Percentiles rank a stretch among this genome's conserved stretches.
Evolutionary conservation across 1,284 basidiomycete species (phyloP).

Genomic region (Abortiporus biennis): DNA sequence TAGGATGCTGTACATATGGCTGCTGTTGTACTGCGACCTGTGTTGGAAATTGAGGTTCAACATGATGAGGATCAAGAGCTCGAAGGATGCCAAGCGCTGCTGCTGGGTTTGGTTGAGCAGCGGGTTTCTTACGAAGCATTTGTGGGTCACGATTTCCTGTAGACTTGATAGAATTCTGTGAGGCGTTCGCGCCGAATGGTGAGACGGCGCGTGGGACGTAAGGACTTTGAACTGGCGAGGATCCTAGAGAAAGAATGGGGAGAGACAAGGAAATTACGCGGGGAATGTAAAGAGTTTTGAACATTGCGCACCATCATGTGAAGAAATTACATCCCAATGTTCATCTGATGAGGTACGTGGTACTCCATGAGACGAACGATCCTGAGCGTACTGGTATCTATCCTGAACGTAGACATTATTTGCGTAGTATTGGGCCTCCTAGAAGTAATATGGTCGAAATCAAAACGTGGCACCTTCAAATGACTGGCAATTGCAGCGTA

Average conservation of each 20-base stretch:
- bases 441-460: no score
- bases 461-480: no score
- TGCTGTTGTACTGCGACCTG: slow-evolving; percentile 8
- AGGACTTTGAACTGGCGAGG: slow-evolving; percentile 12
- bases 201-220: slow-evolving; percentile 34
- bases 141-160: slow-evolving; percentile 21
- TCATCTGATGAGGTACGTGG: slow-evolving; percentile 31
- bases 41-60: slow-evolving; percentile 16
- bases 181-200: slow-evolving; percentile 31
- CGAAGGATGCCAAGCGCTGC: slow-evolving; percentile 50
- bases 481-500: no score
- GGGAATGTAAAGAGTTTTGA: slow-evolving; percentile 14
- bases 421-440: slow-evolving; percentile 9
- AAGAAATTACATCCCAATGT: slow-evolving; percentile 42
- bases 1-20: slow-evolving; percentile 15
- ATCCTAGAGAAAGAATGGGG: slow-evolving; percentile 32
- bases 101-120: slow-evolving; percentile 17
- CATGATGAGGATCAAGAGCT: slow-evolving; percentile 48
- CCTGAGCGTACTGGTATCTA: background rate
- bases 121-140: slow-evolving; percentile 27
- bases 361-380: background rate
- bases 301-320: slow-evolving; percentile 18
- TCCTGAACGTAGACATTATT: slow-evolving; percentile 3
- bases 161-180: slow-evolving; percentile 18
- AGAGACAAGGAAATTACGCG: slow-evolving; percentile 26